Evolutionary conservation across 495 filamentous ascomycete genomes (phyloP), one percentile per base, ranked within the genome.

Genomic region (Immersiella caudata): DNA sequence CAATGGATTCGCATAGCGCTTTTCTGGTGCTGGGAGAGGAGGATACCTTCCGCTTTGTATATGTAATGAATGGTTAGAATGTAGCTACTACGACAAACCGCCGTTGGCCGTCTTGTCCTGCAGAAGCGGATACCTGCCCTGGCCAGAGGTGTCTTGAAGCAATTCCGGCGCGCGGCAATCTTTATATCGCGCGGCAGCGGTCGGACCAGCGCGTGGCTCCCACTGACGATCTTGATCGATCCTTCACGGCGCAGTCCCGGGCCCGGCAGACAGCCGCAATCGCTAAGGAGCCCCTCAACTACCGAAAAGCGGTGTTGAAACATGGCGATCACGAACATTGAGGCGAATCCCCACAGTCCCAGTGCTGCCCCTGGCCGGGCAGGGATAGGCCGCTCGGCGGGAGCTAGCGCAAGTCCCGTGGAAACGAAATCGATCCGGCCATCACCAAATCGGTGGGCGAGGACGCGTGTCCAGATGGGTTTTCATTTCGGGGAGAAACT

Each of bases 221-320:
- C 40, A 12, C 40, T 14, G 40, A 12, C 40, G 40, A 46, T 46
- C 40, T 18, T 46, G 40, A 46, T 46, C 40, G 16, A 46, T 46
- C 40, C 40, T 46, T 46, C 40, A 12, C 40, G 11, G 40, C 40
- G 40, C 40, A 18, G 40, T 46, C 5, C 40, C 11, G 40, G 40
- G 4, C 40, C 9, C 40, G 11, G 29, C 29, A 33, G 8, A 33
- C 29, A 33, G 29, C 29, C 29, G 29, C 8, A 8, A 33, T 33
- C 29, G 4, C 29, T 8, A 33, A 33, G 29, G 29, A 46, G 11
- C 14, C 16, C 5, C 9, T 12, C 16, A 46, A 18, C 2, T 46
- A 46, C 40, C 40, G 52, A 55, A 59, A 59, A 14, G n/a, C 9
- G 56, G 56, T 33, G 26, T 59, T 33, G 25, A 59, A 59, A 59